Conservation (phyloP, 2,329 filamentous ascomycete species). For the Macrophomina phaseolina region DNA sequence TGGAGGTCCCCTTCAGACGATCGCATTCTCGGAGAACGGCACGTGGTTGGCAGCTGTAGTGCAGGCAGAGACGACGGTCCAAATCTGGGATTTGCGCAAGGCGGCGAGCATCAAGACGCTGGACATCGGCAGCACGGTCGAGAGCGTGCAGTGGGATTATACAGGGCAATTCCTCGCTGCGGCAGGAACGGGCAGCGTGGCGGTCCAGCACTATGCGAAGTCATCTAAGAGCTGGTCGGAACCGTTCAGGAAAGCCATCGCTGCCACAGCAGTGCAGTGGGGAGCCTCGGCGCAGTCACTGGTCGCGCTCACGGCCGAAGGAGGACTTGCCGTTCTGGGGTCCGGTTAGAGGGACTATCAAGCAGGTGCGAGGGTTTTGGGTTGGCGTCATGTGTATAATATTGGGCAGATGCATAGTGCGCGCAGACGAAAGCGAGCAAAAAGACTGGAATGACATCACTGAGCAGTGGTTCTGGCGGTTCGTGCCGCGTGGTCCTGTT, state of each 20-base stretch:
- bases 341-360: constrained; percentile 52
- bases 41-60: constrained; percentile 90
- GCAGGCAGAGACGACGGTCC: constrained; percentile 77
- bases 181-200: constrained; percentile 78
- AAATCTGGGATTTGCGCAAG: constrained; percentile 92
- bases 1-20: constrained; percentile 70
- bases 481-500: background rate
- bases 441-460: constrained; percentile 19
- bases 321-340: constrained; percentile 74
- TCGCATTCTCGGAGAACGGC: constrained; percentile 94
- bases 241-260: constrained; percentile 75
- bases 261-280: constrained; percentile 78
- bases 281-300: constrained; percentile 75
- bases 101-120: constrained; percentile 81
- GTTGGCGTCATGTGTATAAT: constrained; percentile 29
- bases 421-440: constrained; percentile 13
- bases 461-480: background rate
- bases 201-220: constrained; percentile 90
- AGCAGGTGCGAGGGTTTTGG: constrained; percentile 32
- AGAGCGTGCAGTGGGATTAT: constrained; percentile 87
- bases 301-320: constrained; percentile 75
- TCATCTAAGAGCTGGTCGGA: constrained; percentile 87
- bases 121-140: constrained; percentile 79
- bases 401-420: constrained; percentile 13
- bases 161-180: constrained; percentile 90